A percentile compares a stretch with the other conserved stretches of the same genome.
Evolutionary conservation across 2,329 filamentous ascomycete genomes (phyloP).

Genomic region (Hymenoscyphus scutula): DNA sequence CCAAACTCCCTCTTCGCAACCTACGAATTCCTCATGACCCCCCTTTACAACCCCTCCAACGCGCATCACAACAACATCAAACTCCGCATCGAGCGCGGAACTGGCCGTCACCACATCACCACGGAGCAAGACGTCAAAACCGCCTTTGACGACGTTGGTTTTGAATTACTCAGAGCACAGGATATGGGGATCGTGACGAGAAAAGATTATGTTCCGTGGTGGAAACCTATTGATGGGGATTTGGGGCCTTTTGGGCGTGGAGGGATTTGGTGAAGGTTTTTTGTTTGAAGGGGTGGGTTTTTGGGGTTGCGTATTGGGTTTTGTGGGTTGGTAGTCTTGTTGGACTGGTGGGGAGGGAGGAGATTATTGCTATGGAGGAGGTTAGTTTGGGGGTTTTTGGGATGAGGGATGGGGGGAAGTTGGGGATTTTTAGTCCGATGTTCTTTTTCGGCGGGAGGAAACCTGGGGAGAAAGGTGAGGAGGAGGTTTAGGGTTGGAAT

Average conservation of each 20-base stretch:
- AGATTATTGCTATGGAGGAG: conserved; percentile 8
- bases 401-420: conserved; percentile 11
- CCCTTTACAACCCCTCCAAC: neutral
- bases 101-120: conserved; percentile 5
- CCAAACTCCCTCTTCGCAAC: conserved; percentile 4
- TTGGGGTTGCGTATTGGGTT: neutral
- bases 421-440: conserved; percentile 4
- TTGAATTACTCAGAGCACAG: neutral
- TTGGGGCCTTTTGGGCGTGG: neutral
- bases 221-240: conserved; percentile 10
- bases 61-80: conserved; percentile 1
- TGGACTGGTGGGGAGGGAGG: neutral
- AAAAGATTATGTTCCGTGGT: neutral
- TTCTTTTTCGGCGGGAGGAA: conserved; percentile 9
- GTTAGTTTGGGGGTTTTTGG: conserved; percentile 6
- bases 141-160: neutral
- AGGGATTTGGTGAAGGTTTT: conserved; percentile 5
- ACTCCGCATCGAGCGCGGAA: conserved; percentile 8
- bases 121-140: neutral
- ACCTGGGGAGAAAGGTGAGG: neutral
- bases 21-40: conserved; percentile 12
- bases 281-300: conserved; percentile 7
- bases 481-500: neutral
- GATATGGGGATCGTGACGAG: conserved; percentile 1
- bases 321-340: neutral